Percentiles rank a stretch among this genome's conserved stretches.
phyloP scores from a whole-genome alignment of 345 rosid genomes.

The Lepidium didymum region DNA sequence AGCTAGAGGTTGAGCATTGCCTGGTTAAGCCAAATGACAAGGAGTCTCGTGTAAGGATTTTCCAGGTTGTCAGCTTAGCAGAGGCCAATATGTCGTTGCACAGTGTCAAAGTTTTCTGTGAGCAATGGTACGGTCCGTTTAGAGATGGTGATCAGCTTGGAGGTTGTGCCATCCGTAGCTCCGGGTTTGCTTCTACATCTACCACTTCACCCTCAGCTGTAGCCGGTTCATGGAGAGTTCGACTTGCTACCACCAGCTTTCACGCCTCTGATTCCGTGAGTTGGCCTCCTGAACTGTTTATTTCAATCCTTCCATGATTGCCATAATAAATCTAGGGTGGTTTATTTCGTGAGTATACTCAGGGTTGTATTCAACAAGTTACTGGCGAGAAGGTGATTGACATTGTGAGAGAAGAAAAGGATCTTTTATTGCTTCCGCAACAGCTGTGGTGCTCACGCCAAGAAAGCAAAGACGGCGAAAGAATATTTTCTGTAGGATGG shows the following conservation, averaged over 20 bases:
- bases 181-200: slow-evolving; percentile 76
- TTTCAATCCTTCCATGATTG: background rate
- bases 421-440: slow-evolving; percentile 64
- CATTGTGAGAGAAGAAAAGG: slow-evolving; percentile 44
- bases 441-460: slow-evolving; percentile 64
- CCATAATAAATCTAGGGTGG: background rate
- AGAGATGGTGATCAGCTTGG: slow-evolving; percentile 85
- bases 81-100: slow-evolving; percentile 33
- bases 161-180: slow-evolving; percentile 74
- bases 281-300: background rate
- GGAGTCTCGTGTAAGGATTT: slow-evolving; percentile 79
- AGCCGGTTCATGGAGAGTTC: slow-evolving; percentile 55
- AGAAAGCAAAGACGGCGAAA: slow-evolving; percentile 37
- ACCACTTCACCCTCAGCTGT: slow-evolving; percentile 47
- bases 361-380: slow-evolving; percentile 43
- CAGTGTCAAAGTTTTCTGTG: slow-evolving; percentile 53
- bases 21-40: slow-evolving; percentile 66
- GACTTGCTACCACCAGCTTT: slow-evolving; percentile 40
- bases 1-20: slow-evolving; percentile 73
- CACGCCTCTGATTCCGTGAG: slow-evolving; percentile 27
- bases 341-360: slow-evolving; percentile 6
- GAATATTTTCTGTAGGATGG: slow-evolving; percentile 67
- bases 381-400: slow-evolving; percentile 32
- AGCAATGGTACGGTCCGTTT: slow-evolving; percentile 89
- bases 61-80: slow-evolving; percentile 39